Conservation (phyloP, 1,284 basidiomycete species). For the Papiliotrema laurentii region DNA sequence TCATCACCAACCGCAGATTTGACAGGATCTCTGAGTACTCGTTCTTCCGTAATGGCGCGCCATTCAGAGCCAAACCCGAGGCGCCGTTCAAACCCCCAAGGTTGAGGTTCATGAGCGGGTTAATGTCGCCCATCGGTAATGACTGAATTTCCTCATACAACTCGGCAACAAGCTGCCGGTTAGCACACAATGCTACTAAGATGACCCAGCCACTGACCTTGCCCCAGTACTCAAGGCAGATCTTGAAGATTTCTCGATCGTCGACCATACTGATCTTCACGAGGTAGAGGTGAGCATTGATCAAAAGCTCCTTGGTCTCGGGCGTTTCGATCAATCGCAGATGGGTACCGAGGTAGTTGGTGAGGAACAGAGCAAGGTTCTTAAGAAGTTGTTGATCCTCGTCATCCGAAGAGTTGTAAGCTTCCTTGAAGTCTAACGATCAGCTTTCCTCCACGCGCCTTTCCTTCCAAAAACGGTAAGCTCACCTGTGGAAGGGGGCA, state of each 20-base stretch:
- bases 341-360: slow-evolving; percentile 91
- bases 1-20: slow-evolving; percentile 92
- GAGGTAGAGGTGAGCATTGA: slow-evolving; percentile 97
- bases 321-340: slow-evolving; percentile 89
- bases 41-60: slow-evolving; percentile 81
- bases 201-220: slow-evolving; percentile 50
- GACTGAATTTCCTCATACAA: slow-evolving; percentile 95
- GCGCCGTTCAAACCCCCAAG: slow-evolving; percentile 58
- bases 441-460: slow-evolving; percentile 9
- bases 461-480: not conserved
- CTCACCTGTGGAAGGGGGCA: slow-evolving; percentile 82
- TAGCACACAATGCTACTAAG: not conserved
- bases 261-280: slow-evolving; percentile 98
- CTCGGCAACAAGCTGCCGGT: slow-evolving; percentile 74
- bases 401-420: slow-evolving; percentile 86
- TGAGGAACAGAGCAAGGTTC: slow-evolving; percentile 93
- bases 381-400: slow-evolving; percentile 95
- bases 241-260: slow-evolving; percentile 98
- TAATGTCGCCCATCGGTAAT: slow-evolving; percentile 75
- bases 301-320: slow-evolving; percentile 83
- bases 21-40: slow-evolving; percentile 92
- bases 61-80: slow-evolving; percentile 60
- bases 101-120: slow-evolving; percentile 88
- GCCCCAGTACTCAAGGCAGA: slow-evolving; percentile 97
- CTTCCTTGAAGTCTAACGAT: slow-evolving; percentile 69